phyloP scores from a whole-genome alignment of 2,329 filamentous ascomycete species.

The Botrytis paeoniae region DNA sequence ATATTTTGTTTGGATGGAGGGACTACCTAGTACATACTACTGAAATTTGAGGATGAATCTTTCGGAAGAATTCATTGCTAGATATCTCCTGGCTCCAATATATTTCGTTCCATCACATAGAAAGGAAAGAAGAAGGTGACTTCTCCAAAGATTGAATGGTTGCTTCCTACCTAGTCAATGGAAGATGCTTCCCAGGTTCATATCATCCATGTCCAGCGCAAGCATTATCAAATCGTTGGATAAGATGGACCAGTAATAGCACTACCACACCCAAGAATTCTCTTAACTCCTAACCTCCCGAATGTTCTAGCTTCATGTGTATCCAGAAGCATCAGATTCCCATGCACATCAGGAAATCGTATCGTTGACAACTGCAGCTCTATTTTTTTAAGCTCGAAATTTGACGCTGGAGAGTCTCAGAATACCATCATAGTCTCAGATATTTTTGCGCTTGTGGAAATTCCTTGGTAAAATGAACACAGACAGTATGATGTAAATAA shows the following conservation, averaged over 20 bases:
- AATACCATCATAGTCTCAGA: neutral
- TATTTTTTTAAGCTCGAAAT: neutral
- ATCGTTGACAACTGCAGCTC: conserved; percentile 1
- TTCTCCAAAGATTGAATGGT: neutral
- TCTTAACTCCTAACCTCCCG: neutral
- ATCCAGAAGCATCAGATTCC: neutral
- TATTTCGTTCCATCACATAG: neutral
- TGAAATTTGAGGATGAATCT: neutral
- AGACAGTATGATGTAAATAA: neutral
- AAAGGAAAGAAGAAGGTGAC: neutral
- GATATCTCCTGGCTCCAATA: neutral
- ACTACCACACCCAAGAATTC: neutral
- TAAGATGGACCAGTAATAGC: neutral
- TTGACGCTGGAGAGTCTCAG: conserved; percentile 9
- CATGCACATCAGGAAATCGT: neutral
- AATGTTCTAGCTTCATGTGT: neutral
- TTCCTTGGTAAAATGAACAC: neutral
- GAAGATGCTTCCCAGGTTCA: neutral
- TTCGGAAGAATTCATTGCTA: neutral
- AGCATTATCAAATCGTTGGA: conserved; percentile 8
- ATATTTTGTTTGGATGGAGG: neutral
- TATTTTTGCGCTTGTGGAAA: neutral
- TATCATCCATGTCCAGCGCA: neutral
- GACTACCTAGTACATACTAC: neutral
- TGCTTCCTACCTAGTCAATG: neutral